phyloP scores from a whole-genome alignment of 2,329 filamentous ascomycete species.

The Chaetomium sp. region DNA sequence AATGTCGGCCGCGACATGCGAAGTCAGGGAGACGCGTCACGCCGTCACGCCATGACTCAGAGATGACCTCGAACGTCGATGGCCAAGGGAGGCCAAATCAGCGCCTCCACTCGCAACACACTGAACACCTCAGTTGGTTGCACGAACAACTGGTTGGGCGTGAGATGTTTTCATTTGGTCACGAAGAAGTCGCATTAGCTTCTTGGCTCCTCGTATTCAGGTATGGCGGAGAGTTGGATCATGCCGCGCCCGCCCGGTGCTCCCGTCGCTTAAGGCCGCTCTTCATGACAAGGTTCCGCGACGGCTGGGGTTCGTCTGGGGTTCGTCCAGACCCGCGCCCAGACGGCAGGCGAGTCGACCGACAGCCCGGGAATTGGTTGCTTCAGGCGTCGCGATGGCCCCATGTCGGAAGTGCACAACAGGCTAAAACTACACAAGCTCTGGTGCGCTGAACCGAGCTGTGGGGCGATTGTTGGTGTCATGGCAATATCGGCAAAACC shows the following conservation, averaged over 20 bases:
- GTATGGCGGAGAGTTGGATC: conserved; percentile 16
- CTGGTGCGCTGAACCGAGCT: conserved; percentile 24
- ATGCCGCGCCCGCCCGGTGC: conserved; percentile 17
- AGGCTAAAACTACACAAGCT: conserved; percentile 31
- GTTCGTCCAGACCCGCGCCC: conserved; percentile 17
- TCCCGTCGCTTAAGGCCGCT: not conserved
- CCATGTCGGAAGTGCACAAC: conserved; percentile 26
- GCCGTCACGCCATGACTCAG: not conserved
- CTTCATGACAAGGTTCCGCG: conserved; percentile 5
- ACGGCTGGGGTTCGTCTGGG: not conserved
- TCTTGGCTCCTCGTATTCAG: conserved; percentile 24
- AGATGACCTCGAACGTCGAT: not conserved
- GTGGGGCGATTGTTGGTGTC: conserved; percentile 22
- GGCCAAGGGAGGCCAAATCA: conserved; percentile 6
- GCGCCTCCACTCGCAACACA: conserved; percentile 3
- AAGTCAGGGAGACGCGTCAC: not conserved
- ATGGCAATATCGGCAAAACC: conserved; percentile 23
- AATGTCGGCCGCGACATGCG: not conserved
- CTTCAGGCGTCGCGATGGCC: conserved; percentile 18
- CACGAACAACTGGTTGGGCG: not conserved
- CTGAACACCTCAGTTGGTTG: not conserved
- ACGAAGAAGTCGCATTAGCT: conserved; percentile 21
- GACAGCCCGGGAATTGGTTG: conserved; percentile 27
- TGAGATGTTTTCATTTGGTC: not conserved
- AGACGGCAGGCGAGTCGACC: conserved; percentile 29